A percentile compares a stretch with the other conserved stretches of the same genome.
Evolutionary conservation across 2,329 filamentous ascomycete species (phyloP).

Genomic region (Verticillium dahliae): DNA sequence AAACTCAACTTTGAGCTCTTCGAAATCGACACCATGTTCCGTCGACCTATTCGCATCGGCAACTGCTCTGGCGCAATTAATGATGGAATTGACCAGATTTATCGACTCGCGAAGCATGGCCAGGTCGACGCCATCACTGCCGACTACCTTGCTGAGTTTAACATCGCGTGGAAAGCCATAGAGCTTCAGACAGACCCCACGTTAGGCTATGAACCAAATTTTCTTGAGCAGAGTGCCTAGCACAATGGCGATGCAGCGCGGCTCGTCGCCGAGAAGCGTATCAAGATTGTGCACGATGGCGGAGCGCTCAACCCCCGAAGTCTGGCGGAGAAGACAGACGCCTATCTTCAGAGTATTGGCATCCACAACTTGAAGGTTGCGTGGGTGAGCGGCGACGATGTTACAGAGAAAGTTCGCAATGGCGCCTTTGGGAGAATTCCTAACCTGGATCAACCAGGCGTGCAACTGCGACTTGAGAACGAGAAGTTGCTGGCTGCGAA

Average conservation of each 20-base stretch:
- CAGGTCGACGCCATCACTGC: conserved; percentile 29
- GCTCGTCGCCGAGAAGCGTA: conserved; percentile 34
- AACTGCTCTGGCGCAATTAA: conserved; percentile 22
- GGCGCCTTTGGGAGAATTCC: conserved; percentile 10
- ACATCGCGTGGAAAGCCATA: conserved; percentile 39
- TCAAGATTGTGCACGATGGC: conserved; percentile 51
- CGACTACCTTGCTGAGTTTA: conserved; percentile 36
- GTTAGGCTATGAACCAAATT: conserved; percentile 29
- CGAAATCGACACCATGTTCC: not conserved
- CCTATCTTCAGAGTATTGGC: conserved; percentile 19
- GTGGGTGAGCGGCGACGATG: conserved; percentile 30
- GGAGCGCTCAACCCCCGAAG: conserved; percentile 48
- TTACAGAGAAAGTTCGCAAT: conserved; percentile 15
- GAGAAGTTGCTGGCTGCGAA: conserved; percentile 28
- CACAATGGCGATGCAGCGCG: conserved; percentile 25
- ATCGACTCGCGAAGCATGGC: conserved; percentile 15
- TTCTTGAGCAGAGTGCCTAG: conserved; percentile 33
- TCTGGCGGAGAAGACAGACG: conserved; percentile 30
- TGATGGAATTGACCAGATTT: conserved; percentile 18
- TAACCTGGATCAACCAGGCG: conserved; percentile 11
- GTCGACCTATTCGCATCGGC: conserved; percentile 24
- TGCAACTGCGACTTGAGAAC: conserved; percentile 4
- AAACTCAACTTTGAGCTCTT: too few species aligned
- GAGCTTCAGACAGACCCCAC: conserved; percentile 25
- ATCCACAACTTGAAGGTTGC: conserved; percentile 23